Percentiles rank a stretch among this genome's conserved stretches.
phyloP scores from a whole-genome alignment of 345 rosid species.

The Dovyalis caffra region DNA sequence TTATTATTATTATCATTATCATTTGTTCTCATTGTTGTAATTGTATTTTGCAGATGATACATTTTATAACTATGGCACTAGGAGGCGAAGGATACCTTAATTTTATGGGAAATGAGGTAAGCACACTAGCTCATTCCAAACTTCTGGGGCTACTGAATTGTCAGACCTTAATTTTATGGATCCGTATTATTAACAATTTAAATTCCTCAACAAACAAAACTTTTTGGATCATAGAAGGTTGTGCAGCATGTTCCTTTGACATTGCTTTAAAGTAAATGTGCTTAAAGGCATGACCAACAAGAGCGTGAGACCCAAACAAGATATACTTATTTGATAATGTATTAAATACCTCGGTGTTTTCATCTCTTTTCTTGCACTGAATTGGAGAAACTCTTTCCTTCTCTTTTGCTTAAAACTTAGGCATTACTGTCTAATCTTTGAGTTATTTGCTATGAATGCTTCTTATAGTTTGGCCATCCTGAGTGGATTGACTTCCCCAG shows the following conservation, averaged over 20 bases:
- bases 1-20: not conserved
- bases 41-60: conserved; percentile 58
- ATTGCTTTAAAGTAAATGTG: not conserved
- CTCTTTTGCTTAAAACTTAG: not conserved
- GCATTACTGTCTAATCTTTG: conserved; percentile 8
- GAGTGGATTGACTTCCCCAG: conserved; percentile 90
- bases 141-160: conserved; percentile 1
- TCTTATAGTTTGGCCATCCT: conserved; percentile 74
- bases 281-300: not conserved
- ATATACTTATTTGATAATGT: too few species aligned
- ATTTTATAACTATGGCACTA: conserved; percentile 70
- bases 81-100: conserved; percentile 87
- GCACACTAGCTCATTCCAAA: conserved; percentile 1
- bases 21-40: conserved; percentile 8
- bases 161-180: not conserved
- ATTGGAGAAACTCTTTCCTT: not conserved
- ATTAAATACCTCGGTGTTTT: too few species aligned
- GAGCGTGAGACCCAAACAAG: too few species aligned
- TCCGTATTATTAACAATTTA: not conserved
- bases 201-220: not conserved
- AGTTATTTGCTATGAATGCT: conserved; percentile 17
- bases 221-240: not conserved
- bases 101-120: conserved; percentile 87
- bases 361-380: too few species aligned
- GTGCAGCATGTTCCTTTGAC: not conserved